Base-by-base conservation (phyloP, 331 rosid genomes). In the Rosa hybrid region DNA sequence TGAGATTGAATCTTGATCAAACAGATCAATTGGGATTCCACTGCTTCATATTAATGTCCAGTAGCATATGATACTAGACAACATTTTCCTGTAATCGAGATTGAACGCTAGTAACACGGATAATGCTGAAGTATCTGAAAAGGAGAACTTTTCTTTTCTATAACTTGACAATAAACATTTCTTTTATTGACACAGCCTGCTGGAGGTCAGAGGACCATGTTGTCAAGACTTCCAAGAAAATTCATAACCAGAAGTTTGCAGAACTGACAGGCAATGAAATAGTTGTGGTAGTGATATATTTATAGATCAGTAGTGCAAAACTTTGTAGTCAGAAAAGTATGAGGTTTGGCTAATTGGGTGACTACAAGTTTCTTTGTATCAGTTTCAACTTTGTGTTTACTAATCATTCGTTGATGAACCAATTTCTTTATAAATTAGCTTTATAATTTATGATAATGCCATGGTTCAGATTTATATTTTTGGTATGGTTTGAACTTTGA, bases 201-300 rank as follows among this genome's bases (percentile, higher is more conserved):
- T 14, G 97, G 91, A 73, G 94, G 91, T 50, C 97, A 84, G 98
- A 90, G 77, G 94, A 90, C 79, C 86, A 94, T 49, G 83, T 72
- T 39, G 77, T 78, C 39, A 87, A 89, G 85, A 77, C 91, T 73
- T 62, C 90, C 5, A 91, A 86, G 89, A 93, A 91, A 81, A 75
- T 90, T 70, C 89, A 91, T 78, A 83, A 81, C 81, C 94, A 95
- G 88, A 95, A 95, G 87, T 90, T 87, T 75, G 90, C 92, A 0
- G 98, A 95, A 78, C 80, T 95, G 84, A 90, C 92, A 1, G 99
- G 98, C 17, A 93, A 93, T 53, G 81, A 87, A 77, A 95, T 95
- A 74, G 93, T 95, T 71, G 41, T 63, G 44, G 81, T 69, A 57
- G 23, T 49, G 12, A 45, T 21, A 14, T 64, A 63, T 27, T 63